Base-by-base conservation (phyloP, 106 monocot genomes). In the Platanthera guangdongensis region DNA sequence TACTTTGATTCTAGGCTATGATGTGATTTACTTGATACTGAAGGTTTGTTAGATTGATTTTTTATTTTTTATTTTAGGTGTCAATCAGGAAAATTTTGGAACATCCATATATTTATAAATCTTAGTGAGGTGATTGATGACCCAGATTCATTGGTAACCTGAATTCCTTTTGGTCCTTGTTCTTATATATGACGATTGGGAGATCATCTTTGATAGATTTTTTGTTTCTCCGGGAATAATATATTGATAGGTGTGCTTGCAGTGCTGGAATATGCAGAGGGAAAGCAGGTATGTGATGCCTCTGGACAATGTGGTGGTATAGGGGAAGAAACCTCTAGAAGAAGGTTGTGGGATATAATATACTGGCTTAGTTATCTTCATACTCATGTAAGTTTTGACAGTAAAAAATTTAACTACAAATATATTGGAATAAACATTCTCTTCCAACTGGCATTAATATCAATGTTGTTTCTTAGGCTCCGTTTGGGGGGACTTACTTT, bases 191-290 rank as follows among this genome's bases (percentile, higher is more conserved):
- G 39, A 39, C 52, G 9, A 12, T 62, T 52, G 50, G 10, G 54
- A 25, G 57, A 12, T 76, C 19, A 30, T 15, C n/a, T 12, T 39
- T 5, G 10, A 75, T 25, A 7, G 51, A 4, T 76, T 70, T 50
- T 62, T 71, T 54, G 18, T 13, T 62, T 50, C 15, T 49, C n/a
- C 13, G 50, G 25, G 18, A 68, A 25, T 46, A 47, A 16, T 47
- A 15, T 70, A 67, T 0, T 47, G 70, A 70, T 15, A 70, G 30
- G 69, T 74, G 32, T 74, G 28, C 51, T 8, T 82, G 54, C 68
- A 95, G 92, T 95, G 86, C 74, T 95, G 50, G 92, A 95, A 78
- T 95, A 90, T 52, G 88, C 90, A 0, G 90, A 92, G 75, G 82
- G 95, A 7, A 95, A 92, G 69, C 80, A 85, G 75, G 68, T 88